Evolutionary conservation across 805 yeast genomes (phyloP).

Genomic region (Kregervanrija pseudodelftensis): DNA sequence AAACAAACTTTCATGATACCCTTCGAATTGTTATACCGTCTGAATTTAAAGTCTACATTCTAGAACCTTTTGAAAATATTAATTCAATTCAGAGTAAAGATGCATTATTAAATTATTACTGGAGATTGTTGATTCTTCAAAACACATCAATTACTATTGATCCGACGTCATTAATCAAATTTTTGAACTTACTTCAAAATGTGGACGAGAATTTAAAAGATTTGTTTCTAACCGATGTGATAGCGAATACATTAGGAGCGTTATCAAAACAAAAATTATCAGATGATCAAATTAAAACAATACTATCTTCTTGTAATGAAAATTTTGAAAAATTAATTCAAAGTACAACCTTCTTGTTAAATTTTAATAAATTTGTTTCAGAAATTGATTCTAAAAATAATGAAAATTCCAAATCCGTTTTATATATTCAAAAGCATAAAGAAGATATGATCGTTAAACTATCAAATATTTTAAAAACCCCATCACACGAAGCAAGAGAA

Average conservation of each 20-base stretch:
- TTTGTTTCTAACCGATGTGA: slow-evolving; percentile 33
- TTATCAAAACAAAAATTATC: slow-evolving; percentile 21
- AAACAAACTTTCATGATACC: not conserved
- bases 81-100: slow-evolving; percentile 6
- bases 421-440: slow-evolving; percentile 4
- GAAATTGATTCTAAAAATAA: not conserved
- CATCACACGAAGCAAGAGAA: slow-evolving; percentile 45
- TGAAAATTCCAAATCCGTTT: slow-evolving; percentile 1
- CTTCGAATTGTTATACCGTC: slow-evolving; percentile 23
- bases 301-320: slow-evolving; percentile 14
- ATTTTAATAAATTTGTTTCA: slow-evolving; percentile 26
- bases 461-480: slow-evolving; percentile 34
- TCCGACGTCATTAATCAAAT: slow-evolving; percentile 16
- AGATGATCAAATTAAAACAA: slow-evolving; percentile 9
- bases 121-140: slow-evolving; percentile 43
- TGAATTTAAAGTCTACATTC: slow-evolving; percentile 26
- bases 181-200: slow-evolving; percentile 11
- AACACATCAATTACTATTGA: slow-evolving; percentile 27
- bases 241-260: slow-evolving; percentile 33
- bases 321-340: slow-evolving; percentile 17
- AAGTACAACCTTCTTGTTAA: slow-evolving; percentile 33
- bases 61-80: slow-evolving; percentile 18
- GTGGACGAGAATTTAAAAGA: slow-evolving; percentile 2
- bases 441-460: slow-evolving; percentile 18
- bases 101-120: slow-evolving; percentile 33